Base-by-base conservation (phyloP, 2,329 filamentous ascomycete species). In the Teratosphaeria gauchensis region DNA sequence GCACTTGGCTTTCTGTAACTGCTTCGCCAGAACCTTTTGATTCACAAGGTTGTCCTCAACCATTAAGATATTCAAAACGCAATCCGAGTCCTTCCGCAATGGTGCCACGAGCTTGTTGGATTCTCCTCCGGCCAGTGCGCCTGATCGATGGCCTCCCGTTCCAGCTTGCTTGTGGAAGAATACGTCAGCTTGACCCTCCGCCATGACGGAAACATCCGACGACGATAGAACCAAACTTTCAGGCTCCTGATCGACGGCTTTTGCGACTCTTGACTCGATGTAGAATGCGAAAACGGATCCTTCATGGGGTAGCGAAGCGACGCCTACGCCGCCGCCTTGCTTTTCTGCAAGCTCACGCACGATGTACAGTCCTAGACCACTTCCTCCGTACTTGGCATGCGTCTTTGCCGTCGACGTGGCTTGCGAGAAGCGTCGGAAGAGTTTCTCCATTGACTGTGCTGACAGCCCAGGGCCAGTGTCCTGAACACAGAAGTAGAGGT, bases 351-450 rank as follows among this genome's bases (percentile, higher is more conserved):
- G 77, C 42, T 84, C 79, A 19, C 84, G 79, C 53, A 81, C 85
- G 58, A 89, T 89, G 68, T 87, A 89, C 0, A 89, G 75, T 0
- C 87, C 87, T 0, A 90, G 76, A 0, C 87, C 48, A 33, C 19
- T 32, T 28, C 54, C 35, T 16, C 86, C 87, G 63, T 89, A 88
- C 60, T 86, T 81, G 30, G 86, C 80, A 62, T 88, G 85, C 0
- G 85, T 88, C 58, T 80, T 82, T 4, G 42, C 42, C 19, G 42
- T 48, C 4, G 84, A 81, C 12, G 80, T 85, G 0, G 84, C 84
- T 71, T 90, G 87, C 9, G 83, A 81, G 68, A 90, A 90, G 24
- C 85, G 80, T 61, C 87, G 80, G 68, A 90, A 90, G 0, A 90
- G 76, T 32, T 80, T 64, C 0, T 65, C 58, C 14, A 69, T 72